Evolutionary conservation across 805 yeast genomes (phyloP), one percentile per base, ranked within the genome.

Genomic region (Metschnikowia santaceciliae): DNA sequence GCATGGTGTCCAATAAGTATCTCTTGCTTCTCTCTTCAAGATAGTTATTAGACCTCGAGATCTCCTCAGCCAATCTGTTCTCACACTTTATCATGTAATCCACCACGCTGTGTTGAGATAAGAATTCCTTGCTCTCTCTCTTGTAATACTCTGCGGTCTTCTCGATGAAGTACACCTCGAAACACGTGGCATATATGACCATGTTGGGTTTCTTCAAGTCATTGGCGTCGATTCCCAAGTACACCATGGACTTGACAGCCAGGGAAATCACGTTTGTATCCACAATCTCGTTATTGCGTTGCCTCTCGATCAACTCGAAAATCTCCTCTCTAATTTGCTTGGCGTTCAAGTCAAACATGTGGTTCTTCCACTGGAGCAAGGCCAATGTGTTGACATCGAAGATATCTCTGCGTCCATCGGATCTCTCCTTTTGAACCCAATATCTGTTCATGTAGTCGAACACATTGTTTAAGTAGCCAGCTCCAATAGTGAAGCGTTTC

Each of bases 351-450:
- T 79, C 78, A 67, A 94, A 92, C 81, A 94, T 79, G 52, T 82
- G 81, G 52, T 83, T 82, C 63, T 87, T 85, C 99, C 99, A 94
- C 45, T 88, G 84, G 58, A 90, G 77, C 47, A 92, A 73, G 47
- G 96, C 87, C 56, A 94, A 75, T 4, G 97, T 90, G 65, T 90
- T 85, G 20, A 95, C 95, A 68, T 94, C 99, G 67, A 83, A 90
- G 42, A 94, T 84, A 62, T 89, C 90, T 56, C 90, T 79, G 61
- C 89, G 82, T 15, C 97, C 97, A 65, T 92, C 97, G 40, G 90
- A 86, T 63, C 98, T 80, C 69, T 92, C 98, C 63, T 95, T 91
- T 60, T 87, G 88, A 41, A 95, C 97, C 99, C 99, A 94, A 70
- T 92, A 94, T 54, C 98, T 80, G 69, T 94, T 94, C 80, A 94